Percentiles rank a stretch among this genome's conserved stretches.
phyloP scores from a whole-genome alignment of 2,329 filamentous ascomycete genomes.

The Trichoderma simmonsii region DNA sequence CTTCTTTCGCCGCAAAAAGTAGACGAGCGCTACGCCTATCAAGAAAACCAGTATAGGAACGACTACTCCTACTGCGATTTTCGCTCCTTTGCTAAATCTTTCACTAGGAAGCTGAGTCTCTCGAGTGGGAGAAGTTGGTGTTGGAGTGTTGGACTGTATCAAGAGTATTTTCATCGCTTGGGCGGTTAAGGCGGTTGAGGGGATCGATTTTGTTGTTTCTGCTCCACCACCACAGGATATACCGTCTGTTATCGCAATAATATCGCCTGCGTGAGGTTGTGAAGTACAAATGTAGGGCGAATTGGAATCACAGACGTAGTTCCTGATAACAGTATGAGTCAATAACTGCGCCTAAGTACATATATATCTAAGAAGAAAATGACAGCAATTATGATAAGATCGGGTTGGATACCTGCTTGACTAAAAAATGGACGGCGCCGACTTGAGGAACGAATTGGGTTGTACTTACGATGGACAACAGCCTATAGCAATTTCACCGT shows the following conservation, averaged over 20 bases:
- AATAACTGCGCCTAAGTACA: not conserved
- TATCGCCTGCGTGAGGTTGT: not conserved
- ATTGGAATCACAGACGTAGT: not conserved
- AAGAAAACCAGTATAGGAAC: not conserved
- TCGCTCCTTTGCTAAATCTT: not conserved
- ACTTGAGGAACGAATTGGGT: not conserved
- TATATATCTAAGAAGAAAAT: not conserved
- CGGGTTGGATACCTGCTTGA: not conserved
- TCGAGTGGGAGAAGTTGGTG: not conserved
- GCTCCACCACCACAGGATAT: not conserved
- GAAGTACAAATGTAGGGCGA: not conserved
- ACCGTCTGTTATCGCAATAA: not conserved
- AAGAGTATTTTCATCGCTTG: not conserved
- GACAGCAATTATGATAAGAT: not conserved
- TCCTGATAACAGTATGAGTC: not conserved
- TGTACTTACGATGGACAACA: not conserved
- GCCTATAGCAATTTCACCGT: not conserved
- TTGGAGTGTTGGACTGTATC: not conserved
- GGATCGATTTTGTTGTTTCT: not conserved
- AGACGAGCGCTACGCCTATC: not conserved
- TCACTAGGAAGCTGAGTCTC: not conserved
- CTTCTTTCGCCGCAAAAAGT: not conserved
- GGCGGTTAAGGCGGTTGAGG: not conserved
- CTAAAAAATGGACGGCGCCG: not conserved
- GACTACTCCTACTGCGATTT: not conserved